These are phyloP conservation scores for Auxenochlorella pyrenoidosa DNA, from an alignment of 139 green algal genomes.

Conservation along the genomic window DNA sequence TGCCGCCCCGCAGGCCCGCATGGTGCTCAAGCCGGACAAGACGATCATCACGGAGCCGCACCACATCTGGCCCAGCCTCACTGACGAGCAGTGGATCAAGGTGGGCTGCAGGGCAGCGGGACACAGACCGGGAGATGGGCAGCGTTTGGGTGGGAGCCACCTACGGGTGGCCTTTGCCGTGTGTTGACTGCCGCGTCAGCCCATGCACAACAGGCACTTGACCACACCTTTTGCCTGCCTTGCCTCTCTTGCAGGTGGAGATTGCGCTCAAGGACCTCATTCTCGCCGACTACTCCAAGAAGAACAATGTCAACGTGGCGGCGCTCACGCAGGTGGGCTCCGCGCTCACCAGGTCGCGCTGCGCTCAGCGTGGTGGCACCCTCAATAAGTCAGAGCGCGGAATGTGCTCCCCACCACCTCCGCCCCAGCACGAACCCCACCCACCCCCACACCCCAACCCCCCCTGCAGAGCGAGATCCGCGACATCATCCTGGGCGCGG, in stretches of 20 bases:
- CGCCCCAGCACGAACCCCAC: background rate
- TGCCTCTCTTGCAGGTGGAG: constrained; percentile 67
- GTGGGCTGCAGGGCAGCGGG: constrained; percentile 51
- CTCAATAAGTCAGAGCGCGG: no score
- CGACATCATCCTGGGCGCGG: constrained; percentile 99
- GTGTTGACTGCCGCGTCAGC: no score
- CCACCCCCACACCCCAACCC: no score
- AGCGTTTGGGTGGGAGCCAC: no score
- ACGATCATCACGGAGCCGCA: constrained; percentile 96
- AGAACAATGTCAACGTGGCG: constrained; percentile 99
- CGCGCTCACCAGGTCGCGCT: no score
- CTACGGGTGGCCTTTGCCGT: no score
- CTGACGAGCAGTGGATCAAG: constrained; percentile 99
- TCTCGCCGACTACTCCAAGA: constrained; percentile 98
- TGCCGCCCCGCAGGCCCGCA: constrained; percentile 70
- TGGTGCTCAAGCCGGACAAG: constrained; percentile 97
- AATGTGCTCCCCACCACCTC: background rate
- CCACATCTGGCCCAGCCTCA: constrained; percentile 98
- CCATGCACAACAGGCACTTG: no score
- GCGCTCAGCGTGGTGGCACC: no score
- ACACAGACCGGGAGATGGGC: no score
- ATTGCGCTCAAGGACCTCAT: constrained; percentile 98
- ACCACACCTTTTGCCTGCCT: background rate
- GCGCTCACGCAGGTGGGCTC: constrained; percentile 91
- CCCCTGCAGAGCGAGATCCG: constrained; percentile 93